phyloP scores from a whole-genome alignment of 805 yeast genomes.

The Wickerhamiella nectarea region DNA sequence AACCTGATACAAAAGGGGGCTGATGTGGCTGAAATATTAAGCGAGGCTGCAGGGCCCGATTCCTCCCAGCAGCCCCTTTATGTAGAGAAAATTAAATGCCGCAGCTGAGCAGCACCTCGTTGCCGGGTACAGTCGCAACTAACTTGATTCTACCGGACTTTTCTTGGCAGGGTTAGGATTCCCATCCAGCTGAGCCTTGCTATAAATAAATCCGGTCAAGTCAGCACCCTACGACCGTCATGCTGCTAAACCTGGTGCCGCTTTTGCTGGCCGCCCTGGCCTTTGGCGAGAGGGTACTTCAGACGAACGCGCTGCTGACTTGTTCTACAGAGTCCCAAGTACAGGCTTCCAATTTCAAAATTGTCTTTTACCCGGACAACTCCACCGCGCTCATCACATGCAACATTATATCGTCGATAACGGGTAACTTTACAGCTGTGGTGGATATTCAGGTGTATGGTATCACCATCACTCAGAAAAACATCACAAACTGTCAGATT shows the following conservation, averaged over 20 bases:
- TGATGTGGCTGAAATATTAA: too few relatives aligned
- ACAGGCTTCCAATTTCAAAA: slow-evolving; percentile 73
- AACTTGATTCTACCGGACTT: too few relatives aligned
- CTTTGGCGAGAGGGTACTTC: slow-evolving; percentile 25
- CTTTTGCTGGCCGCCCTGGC: slow-evolving; percentile 10
- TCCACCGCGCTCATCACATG: slow-evolving; percentile 50
- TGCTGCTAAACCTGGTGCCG: background rate
- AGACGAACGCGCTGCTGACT: slow-evolving; percentile 61
- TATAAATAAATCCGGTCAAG: background rate
- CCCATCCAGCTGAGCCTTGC: background rate
- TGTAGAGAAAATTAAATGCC: too few relatives aligned
- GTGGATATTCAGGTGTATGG: slow-evolving; percentile 71
- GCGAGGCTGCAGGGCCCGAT: too few relatives aligned
- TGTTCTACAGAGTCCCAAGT: slow-evolving; percentile 86
- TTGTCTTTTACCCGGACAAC: slow-evolving; percentile 54
- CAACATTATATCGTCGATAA: slow-evolving; percentile 65
- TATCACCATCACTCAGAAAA: slow-evolving; percentile 40
- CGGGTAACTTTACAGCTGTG: slow-evolving; percentile 55
- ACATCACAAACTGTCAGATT: slow-evolving; percentile 52
- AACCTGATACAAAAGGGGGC: too few relatives aligned
- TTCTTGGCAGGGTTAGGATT: too few relatives aligned
- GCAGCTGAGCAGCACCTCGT: too few relatives aligned
- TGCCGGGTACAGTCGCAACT: too few relatives aligned
- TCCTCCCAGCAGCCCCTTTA: too few relatives aligned
- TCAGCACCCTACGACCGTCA: background rate